A percentile compares a stretch with the other conserved stretches of the same genome.
Evolutionary conservation across 306 rosid species (phyloP).

Genomic region (Echinosophora koreensis): DNA sequence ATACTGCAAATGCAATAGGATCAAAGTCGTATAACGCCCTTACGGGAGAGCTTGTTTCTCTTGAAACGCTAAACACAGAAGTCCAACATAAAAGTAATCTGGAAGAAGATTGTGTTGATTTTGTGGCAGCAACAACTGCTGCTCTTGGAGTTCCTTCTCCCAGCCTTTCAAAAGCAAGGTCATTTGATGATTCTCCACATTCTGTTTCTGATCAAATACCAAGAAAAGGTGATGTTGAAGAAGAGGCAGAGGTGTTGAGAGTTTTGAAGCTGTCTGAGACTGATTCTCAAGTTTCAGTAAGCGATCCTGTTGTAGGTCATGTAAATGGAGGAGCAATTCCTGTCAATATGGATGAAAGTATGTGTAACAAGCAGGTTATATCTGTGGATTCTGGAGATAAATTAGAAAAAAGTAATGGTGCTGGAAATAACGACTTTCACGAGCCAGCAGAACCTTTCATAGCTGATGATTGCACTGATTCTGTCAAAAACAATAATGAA

Average conservation of each 20-base stretch:
- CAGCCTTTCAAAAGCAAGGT: slow-evolving; percentile 73
- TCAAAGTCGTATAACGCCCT: slow-evolving; percentile 91
- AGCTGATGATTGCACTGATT: slow-evolving; percentile 52
- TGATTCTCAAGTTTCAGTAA: slow-evolving; percentile 49
- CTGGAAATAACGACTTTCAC: slow-evolving; percentile 50
- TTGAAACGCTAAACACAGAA: slow-evolving; percentile 75
- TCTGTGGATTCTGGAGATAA: slow-evolving; percentile 57
- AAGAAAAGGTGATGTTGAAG: slow-evolving; percentile 92
- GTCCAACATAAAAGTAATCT: slow-evolving; percentile 50
- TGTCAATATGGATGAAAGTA: slow-evolving; percentile 52
- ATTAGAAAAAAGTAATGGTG: slow-evolving; percentile 49
- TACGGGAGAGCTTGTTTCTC: slow-evolving; percentile 92
- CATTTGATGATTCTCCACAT: slow-evolving; percentile 80
- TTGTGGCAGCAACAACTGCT: slow-evolving; percentile 99
- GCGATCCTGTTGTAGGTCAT: slow-evolving; percentile 53
- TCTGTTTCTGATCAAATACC: slow-evolving; percentile 58
- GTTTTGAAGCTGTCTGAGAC: slow-evolving; percentile 74
- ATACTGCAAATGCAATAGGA: slow-evolving; percentile 79
- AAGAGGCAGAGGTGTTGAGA: slow-evolving; percentile 82
- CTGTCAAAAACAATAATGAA: slow-evolving; percentile 53
- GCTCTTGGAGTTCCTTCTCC: slow-evolving; percentile 98
- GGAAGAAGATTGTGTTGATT: slow-evolving; percentile 95
- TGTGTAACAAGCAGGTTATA: slow-evolving; percentile 40
- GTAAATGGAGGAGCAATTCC: slow-evolving; percentile 45
- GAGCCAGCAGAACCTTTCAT: slow-evolving; percentile 53